A percentile compares a stretch with the other conserved stretches of the same genome.
Conservation (phyloP, 108 stramenopile genomes). For the Cylindrotheca closterium region DNA sequence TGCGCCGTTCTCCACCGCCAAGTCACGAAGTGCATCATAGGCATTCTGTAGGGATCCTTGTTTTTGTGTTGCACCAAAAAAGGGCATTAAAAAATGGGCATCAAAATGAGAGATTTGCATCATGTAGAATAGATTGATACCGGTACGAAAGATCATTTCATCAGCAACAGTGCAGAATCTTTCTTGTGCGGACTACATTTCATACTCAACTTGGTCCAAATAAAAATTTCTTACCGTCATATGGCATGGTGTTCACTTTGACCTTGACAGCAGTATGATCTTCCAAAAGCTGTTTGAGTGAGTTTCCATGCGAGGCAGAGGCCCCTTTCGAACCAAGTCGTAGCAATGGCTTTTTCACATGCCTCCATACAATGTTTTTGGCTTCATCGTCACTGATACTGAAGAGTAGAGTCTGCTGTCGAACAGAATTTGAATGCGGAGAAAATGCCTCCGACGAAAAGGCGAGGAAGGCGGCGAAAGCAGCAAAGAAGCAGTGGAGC, state of each 20-base stretch:
- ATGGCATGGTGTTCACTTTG: constrained; percentile 50
- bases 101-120: background rate
- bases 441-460: no score
- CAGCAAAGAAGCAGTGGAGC: no score
- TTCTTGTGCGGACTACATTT: background rate
- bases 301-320: constrained; percentile 53
- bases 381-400: background rate
- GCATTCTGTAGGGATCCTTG: constrained; percentile 39
- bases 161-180: no score
- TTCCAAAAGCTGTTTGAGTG: constrained; percentile 53
- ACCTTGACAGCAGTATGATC: constrained; percentile 64
- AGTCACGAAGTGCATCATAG: constrained; percentile 25
- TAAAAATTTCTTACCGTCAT: constrained; percentile 21
- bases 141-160: background rate
- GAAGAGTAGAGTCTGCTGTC: no score
- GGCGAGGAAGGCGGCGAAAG: no score
- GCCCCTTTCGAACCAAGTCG: constrained; percentile 56
- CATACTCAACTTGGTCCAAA: constrained; percentile 2
- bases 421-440: no score
- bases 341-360: constrained; percentile 57
- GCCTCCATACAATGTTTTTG: constrained; percentile 51
- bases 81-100: background rate
- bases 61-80: background rate
- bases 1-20: constrained; percentile 50
- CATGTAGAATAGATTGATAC: background rate